Evolutionary conservation across 495 filamentous ascomycete species (phyloP).

Genomic region (Penicillium arizonense): DNA sequence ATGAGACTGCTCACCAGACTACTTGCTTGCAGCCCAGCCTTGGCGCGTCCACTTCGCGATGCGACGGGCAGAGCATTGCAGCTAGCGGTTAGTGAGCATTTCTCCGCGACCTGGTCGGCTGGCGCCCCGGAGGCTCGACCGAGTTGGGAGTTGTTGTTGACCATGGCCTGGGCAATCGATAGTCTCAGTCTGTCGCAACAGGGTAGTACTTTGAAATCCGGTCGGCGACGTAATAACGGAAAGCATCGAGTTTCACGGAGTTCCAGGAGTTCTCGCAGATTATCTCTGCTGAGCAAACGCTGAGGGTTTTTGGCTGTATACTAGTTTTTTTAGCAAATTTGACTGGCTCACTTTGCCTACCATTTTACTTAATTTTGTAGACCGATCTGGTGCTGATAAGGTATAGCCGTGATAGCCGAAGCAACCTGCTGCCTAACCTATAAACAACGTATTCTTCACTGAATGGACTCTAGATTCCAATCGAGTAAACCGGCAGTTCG

Average conservation of each 20-base stretch:
- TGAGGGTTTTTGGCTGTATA: conserved; percentile 29
- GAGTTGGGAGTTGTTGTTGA: conserved; percentile 47
- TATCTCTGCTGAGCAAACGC: conserved; percentile 38
- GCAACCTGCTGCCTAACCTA: too few species aligned
- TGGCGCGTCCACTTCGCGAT: conserved; percentile 89
- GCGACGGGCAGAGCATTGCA: conserved; percentile 88
- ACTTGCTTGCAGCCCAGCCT: conserved; percentile 80
- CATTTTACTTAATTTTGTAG: neutral
- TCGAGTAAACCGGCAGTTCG: neutral
- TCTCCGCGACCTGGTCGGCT: conserved; percentile 33
- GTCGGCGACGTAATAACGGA: conserved; percentile 39
- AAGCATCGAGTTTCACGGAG: conserved; percentile 36
- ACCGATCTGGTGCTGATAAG: too few species aligned
- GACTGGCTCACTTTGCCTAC: conserved; percentile 12
- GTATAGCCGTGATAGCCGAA: too few species aligned
- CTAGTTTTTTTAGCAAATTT: conserved; percentile 17
- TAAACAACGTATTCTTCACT: too few species aligned
- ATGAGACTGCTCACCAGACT: conserved; percentile 56
- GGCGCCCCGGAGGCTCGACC: conserved; percentile 33
- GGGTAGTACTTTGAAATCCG: conserved; percentile 28
- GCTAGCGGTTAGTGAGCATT: conserved; percentile 48
- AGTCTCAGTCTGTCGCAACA: conserved; percentile 38
- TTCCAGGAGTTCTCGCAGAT: conserved; percentile 40
- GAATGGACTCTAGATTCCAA: too few species aligned
- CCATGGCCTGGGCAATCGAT: conserved; percentile 48